Base-by-base conservation (phyloP, 2,329 filamentous ascomycete species). In the Penicillium sp. region DNA sequence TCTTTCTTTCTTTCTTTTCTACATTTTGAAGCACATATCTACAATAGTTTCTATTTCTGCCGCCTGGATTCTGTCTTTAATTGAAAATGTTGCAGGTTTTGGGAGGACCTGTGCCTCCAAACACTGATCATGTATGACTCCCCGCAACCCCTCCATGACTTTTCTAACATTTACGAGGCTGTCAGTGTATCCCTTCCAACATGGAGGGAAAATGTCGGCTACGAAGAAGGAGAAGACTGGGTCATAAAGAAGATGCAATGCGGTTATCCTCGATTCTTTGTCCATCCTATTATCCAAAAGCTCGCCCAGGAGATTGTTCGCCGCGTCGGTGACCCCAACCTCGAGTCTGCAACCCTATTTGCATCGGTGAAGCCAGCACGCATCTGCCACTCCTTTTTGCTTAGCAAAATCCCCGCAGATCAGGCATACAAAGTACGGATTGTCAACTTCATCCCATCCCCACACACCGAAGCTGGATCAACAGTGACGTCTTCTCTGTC, bases 141-240 rank as follows among this genome's bases (percentile, higher is more conserved):
- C 59, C 63, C 50, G 47, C 58, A 58, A 47, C 66, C 56, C 61
- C 64, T 61, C 65, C 44, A 61, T 62, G 50, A 50, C n/a, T 58
- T 55, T 41, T 49, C 40, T 62, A 45, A 61, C 50, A 53, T 55
- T 41, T 33, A 51, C n/a, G 52, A 97, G 92, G 94, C 93, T 61
- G 90, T 97, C 62, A 97, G 93, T 73, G 93, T 97, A 40, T 97
- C 94, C 16, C 79, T 99, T 26, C 94, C 94, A 37, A 95, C 91
- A 76, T 99, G 94, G 94, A 82, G 82, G 62, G 82, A 91, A 62
- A 97, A 96, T 67, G 81, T 99, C 37, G 93, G 86, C 38, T 99
- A 99, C 69, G 94, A 99, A 73, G 91, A 99, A 74, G 93, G 91
- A 48, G 83, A 95, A 70, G 79, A 87, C 54, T 94, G 90, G 88